Conservation (phyloP, 2,329 filamentous ascomycete species). For the Neonectria neomacrospora region DNA sequence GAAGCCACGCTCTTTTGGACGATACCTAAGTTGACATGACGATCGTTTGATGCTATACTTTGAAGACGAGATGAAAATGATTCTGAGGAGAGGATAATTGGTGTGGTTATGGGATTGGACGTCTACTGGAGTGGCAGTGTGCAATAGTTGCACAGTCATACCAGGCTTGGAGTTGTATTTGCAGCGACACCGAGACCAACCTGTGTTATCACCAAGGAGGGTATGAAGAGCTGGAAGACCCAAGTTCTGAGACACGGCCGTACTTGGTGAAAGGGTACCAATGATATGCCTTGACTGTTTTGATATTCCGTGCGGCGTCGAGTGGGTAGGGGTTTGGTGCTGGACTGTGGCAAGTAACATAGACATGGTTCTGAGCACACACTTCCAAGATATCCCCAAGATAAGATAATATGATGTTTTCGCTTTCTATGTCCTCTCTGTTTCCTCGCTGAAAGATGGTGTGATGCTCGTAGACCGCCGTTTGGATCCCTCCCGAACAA, state of each 20-base stretch:
- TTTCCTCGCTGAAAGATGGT: too few relatives aligned
- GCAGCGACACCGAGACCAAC: slow-evolving; percentile 20
- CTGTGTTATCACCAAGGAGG: slow-evolving; percentile 5
- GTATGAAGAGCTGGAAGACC: not conserved
- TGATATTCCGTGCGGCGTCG: slow-evolving; percentile 25
- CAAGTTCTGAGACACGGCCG: slow-evolving; percentile 10
- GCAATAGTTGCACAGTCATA: slow-evolving; percentile 32
- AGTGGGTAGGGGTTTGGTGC: slow-evolving; percentile 17
- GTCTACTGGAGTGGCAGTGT: slow-evolving; percentile 31
- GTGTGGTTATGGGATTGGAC: slow-evolving; percentile 39
- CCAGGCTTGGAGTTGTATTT: slow-evolving; percentile 24
- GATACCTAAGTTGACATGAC: slow-evolving; percentile 46
- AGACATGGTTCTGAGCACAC: slow-evolving; percentile 16
- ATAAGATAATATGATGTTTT: slow-evolving; percentile 27
- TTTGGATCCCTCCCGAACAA: too few relatives aligned
- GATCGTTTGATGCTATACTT: slow-evolving; percentile 40
- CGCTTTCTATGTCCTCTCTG: slow-evolving; percentile 2
- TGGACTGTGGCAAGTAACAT: slow-evolving; percentile 9
- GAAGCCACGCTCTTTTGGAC: slow-evolving; percentile 40
- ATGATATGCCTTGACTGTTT: slow-evolving; percentile 17
- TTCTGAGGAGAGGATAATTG: slow-evolving; percentile 24
- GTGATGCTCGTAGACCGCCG: too few relatives aligned
- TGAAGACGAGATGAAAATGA: slow-evolving; percentile 8
- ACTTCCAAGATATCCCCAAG: slow-evolving; percentile 24
- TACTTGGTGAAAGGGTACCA: slow-evolving; percentile 1